Base-by-base conservation (phyloP, 2,329 filamentous ascomycete species). In the Epichloe elymi region DNA sequence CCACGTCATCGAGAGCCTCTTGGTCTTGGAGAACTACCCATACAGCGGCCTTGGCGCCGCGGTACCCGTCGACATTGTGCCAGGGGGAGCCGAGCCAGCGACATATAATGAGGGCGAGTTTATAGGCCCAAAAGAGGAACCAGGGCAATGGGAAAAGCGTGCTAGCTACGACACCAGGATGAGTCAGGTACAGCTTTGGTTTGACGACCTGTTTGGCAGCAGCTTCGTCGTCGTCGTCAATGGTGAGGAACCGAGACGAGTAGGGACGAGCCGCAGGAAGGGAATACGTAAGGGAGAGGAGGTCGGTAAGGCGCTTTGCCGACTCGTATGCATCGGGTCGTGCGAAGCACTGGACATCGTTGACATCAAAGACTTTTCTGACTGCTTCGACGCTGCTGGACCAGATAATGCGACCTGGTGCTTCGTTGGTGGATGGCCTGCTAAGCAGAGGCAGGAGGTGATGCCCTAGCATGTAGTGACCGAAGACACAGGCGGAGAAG, bases 401-500 rank as follows among this genome's bases (percentile, higher is more conserved):
- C 90, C 91, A 97, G 56, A 97, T 78, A 49, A 98, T 76, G 48
- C 88, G 80, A 8, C 82, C 86, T 0, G 72, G 70, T 1, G 67
- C 51, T 4, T 71, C 62, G 39, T 67, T 56, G 51, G 67, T 56
- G 15, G 67, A 61, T 15, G 61, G 62, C 48, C 79, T 71, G 59
- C 72, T 70, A 58, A 98, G 75, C 11, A 96, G 72, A 0, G 88
- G 85, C 57, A 85, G 76, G 11, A 97, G 75, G 61, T 84, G 81
- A 65, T 95, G 90, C 15, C 80, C 80, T 23, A 98, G 80, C 61
- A 96, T 70, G 65, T 98, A 97, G 70, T 98, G 93, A 0, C 93
- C 93, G 63, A 98, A 97, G 33, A 95, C 78, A 63, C 97, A 97
- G 47, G 91, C 85, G 64, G 84, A 85, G 65, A 97, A 98, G 17